A percentile compares a stretch with the other conserved stretches of the same genome.
phyloP scores from a whole-genome alignment of 1,284 basidiomycete species.

The Trichosporon asahii region DNA sequence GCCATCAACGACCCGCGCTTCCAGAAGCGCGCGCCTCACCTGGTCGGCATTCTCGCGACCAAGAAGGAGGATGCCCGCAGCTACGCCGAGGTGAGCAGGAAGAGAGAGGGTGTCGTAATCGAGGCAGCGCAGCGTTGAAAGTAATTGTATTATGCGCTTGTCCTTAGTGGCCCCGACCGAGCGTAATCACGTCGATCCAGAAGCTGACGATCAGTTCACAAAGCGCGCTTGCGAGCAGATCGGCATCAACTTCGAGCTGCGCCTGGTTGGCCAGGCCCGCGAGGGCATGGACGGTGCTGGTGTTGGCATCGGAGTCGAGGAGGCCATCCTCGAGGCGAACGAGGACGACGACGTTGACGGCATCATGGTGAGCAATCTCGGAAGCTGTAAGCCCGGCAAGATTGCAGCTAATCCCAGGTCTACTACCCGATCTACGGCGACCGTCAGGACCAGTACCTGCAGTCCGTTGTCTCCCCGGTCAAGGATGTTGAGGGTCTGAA shows the following conservation, averaged over 20 bases:
- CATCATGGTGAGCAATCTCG: conserved; percentile 72
- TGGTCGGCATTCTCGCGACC: conserved; percentile 90
- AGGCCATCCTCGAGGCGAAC: conserved; percentile 91
- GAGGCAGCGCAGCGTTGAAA: neutral
- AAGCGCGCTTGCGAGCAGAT: conserved; percentile 83
- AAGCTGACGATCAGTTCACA: conserved; percentile 61
- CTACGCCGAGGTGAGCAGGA: conserved; percentile 66
- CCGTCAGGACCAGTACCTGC: conserved; percentile 93
- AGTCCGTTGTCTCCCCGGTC: conserved; percentile 71
- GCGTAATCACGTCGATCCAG: neutral
- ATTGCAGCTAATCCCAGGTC: conserved; percentile 58
- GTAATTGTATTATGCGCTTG: too few species aligned
- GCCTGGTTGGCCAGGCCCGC: conserved; percentile 60
- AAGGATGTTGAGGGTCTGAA: conserved; percentile 98
- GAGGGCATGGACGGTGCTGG: conserved; percentile 51
- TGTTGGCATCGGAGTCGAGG: conserved; percentile 75
- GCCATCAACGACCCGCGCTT: conserved; percentile 38
- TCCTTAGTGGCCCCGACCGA: too few species aligned
- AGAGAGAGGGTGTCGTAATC: neutral
- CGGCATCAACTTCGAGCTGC: conserved; percentile 81
- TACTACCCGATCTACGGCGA: conserved; percentile 90
- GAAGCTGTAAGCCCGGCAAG: too few species aligned
- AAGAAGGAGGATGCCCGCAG: conserved; percentile 78
- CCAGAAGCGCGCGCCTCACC: conserved; percentile 58
- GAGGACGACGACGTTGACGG: conserved; percentile 81